Conservation (phyloP, 2,329 filamentous ascomycete genomes). For the Fusarium haematococcum region DNA sequence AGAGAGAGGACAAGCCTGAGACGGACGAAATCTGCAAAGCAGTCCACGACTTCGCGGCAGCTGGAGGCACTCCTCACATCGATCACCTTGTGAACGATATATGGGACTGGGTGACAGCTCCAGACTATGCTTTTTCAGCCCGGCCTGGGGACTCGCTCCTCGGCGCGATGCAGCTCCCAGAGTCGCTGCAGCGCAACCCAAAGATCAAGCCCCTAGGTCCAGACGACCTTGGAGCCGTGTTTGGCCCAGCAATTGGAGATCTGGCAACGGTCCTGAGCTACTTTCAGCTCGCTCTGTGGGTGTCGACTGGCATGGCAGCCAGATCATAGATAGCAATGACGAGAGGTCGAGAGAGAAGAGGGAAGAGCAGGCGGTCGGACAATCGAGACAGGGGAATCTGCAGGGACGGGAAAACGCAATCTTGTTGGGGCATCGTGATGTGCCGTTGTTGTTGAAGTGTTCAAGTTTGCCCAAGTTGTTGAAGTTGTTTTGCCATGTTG, state of each 20-base stretch:
- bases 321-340: not conserved
- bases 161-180: not conserved
- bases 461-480: conserved; percentile 17
- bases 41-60: not conserved
- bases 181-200: not conserved
- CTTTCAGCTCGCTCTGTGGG: not conserved
- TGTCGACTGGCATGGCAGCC: not conserved
- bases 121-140: not conserved
- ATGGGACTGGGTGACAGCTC: not conserved
- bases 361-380: not conserved
- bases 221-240: not conserved
- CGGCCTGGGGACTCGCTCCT: not conserved
- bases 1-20: not conserved
- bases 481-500: conserved; percentile 15
- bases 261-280: not conserved
- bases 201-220: not conserved
- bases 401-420: not conserved
- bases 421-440: conserved; percentile 2
- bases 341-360: not conserved
- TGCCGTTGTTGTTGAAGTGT: conserved; percentile 10
- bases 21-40: not conserved
- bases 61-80: not conserved
- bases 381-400: not conserved
- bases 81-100: not conserved
- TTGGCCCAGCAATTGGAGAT: not conserved